Evolutionary conservation across 352 stramenopile species (phyloP).

Genomic region (Phytopythium boreale): DNA sequence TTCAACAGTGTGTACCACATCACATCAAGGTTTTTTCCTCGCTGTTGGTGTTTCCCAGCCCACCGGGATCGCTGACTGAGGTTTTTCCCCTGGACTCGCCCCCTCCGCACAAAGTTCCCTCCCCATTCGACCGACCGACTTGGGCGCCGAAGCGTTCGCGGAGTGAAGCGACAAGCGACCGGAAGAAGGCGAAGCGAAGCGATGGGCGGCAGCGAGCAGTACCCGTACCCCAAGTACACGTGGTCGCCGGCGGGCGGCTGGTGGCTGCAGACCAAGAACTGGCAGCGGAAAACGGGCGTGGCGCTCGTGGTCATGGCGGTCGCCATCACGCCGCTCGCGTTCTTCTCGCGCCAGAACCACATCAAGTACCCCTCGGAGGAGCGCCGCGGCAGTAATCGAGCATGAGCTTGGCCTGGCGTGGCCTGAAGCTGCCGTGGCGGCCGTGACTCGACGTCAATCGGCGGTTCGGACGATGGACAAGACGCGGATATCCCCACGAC

Average conservation of each 20-base stretch:
- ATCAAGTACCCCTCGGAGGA: conserved; percentile 74
- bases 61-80: not conserved
- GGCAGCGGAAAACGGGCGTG: conserved; percentile 73
- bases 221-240: conserved; percentile 85
- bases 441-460: too few species aligned
- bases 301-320: conserved; percentile 49
- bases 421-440: not conserved
- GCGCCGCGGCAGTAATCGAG: conserved; percentile 25
- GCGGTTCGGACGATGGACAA: too few species aligned
- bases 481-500: too few species aligned
- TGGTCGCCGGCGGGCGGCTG: conserved; percentile 84
- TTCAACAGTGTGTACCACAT: not conserved
- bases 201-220: conserved; percentile 82
- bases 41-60: not conserved
- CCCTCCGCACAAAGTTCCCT: not conserved
- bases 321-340: conserved; percentile 42
- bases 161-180: conserved; percentile 4
- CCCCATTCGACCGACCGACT: not conserved
- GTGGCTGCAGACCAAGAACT: conserved; percentile 85
- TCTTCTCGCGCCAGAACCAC: conserved; percentile 62
- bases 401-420: not conserved
- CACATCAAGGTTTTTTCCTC: not conserved
- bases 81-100: not conserved
- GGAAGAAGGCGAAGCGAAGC: conserved; percentile 1
- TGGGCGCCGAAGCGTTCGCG: too few species aligned